Conservation (phyloP, 2,329 filamentous ascomycete species). For the Fusarium protoensiforme region DNA sequence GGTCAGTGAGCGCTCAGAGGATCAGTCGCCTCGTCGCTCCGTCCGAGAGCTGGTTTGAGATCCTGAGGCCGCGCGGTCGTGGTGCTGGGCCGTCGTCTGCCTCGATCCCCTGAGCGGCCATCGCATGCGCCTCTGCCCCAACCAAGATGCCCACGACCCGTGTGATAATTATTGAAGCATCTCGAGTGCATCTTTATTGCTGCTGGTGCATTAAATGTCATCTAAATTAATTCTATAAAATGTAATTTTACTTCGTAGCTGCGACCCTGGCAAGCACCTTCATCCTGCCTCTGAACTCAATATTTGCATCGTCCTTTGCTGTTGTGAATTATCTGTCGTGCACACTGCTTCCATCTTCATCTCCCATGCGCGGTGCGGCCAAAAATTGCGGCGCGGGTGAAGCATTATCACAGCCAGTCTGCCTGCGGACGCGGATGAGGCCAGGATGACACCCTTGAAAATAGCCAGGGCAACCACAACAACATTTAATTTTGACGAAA, state of each 20-base stretch:
- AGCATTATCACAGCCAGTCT: background rate
- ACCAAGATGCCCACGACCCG: background rate
- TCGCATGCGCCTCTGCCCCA: background rate
- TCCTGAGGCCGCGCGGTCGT: background rate
- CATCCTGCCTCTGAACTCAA: background rate
- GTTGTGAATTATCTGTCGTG: background rate
- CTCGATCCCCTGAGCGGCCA: conserved; percentile 17
- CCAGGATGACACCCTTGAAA: background rate
- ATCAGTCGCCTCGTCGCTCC: background rate
- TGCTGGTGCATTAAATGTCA: rapidly evolving
- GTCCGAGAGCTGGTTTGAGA: background rate
- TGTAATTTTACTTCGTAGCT: background rate
- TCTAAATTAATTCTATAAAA: background rate
- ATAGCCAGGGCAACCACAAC: conserved; percentile 29
- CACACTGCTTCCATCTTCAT: rapidly evolving
- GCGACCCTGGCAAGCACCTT: background rate
- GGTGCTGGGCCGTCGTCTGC: background rate
- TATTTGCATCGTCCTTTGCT: background rate
- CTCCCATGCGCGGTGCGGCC: background rate
- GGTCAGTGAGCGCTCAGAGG: background rate
- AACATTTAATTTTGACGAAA: conserved; percentile 11
- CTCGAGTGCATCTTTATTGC: rapidly evolving
- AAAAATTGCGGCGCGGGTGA: background rate
- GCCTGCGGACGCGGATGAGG: background rate
- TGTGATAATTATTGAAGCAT: background rate